Conservation (phyloP, 352 stramenopile genomes). For the Blastocystis sp. region DNA sequence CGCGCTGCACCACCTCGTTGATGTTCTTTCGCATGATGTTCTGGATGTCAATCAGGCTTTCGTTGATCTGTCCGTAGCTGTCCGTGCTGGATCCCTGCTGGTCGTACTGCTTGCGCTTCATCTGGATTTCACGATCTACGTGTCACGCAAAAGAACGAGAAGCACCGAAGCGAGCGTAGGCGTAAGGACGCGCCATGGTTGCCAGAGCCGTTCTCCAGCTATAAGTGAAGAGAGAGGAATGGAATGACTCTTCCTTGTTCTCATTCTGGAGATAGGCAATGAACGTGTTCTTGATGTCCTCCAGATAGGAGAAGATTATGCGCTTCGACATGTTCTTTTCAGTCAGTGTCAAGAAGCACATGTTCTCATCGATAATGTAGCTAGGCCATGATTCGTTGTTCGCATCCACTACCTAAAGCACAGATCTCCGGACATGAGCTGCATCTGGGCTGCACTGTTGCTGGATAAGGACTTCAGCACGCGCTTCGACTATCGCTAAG, state of each 20-base stretch:
- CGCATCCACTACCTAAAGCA: conserved; percentile 42
- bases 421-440: conserved; percentile 45
- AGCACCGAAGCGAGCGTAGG: conserved; percentile 41
- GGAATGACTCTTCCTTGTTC: conserved; percentile 22
- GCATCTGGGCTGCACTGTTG: conserved; percentile 53
- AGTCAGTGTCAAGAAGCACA: conserved; percentile 65
- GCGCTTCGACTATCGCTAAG: conserved; percentile 64
- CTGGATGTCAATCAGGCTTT: conserved; percentile 69
- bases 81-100: conserved; percentile 4
- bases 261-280: conserved; percentile 58
- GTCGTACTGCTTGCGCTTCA: conserved; percentile 55
- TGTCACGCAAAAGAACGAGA: neutral
- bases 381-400: neutral
- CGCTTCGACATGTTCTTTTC: conserved; percentile 66
- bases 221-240: neutral
- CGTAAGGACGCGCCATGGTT: conserved; percentile 55
- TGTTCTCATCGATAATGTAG: conserved; percentile 67
- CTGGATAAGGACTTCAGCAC: conserved; percentile 57
- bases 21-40: conserved; percentile 70
- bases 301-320: conserved; percentile 40
- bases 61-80: conserved; percentile 55
- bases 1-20: conserved; percentile 60
- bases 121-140: conserved; percentile 55
- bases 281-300: conserved; percentile 65
- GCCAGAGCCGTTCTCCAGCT: conserved; percentile 64